phyloP scores from a whole-genome alignment of 1,139 yeast genomes.

The Nakaseomyces delphensis region DNA sequence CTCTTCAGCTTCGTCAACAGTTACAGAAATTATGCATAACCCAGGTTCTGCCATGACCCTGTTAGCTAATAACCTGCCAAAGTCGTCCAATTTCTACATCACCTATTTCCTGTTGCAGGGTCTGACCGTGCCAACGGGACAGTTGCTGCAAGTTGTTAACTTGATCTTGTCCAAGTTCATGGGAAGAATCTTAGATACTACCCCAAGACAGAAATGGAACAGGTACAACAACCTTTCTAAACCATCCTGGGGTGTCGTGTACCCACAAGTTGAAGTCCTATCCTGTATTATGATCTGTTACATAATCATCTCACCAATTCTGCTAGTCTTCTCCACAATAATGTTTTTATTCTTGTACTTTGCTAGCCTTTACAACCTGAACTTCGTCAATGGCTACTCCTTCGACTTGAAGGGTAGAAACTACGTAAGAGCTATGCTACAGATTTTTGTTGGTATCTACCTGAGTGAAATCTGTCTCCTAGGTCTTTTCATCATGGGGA shows the following conservation, averaged over 20 bases:
- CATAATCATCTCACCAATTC: slow-evolving; percentile 68
- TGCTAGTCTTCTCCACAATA: slow-evolving; percentile 55
- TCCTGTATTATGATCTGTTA: slow-evolving; percentile 66
- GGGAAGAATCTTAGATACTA: slow-evolving; percentile 37
- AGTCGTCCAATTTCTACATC: slow-evolving; percentile 63
- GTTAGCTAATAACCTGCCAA: slow-evolving; percentile 54
- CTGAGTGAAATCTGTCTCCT: slow-evolving; percentile 56
- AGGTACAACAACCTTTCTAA: slow-evolving; percentile 41
- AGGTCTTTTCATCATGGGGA: slow-evolving; percentile 61
- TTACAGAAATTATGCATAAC: slow-evolving; percentile 42
- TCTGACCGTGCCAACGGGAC: slow-evolving; percentile 56
- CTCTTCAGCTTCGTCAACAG: slow-evolving; percentile 70
- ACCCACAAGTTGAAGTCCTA: slow-evolving; percentile 64
- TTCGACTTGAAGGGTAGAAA: slow-evolving; percentile 57
- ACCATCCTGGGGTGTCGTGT: slow-evolving; percentile 65
- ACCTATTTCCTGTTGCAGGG: slow-evolving; percentile 63
- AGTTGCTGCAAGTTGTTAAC: slow-evolving; percentile 46
- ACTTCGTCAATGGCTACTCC: slow-evolving; percentile 50
- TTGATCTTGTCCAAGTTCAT: slow-evolving; percentile 38
- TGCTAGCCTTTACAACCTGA: slow-evolving; percentile 51
- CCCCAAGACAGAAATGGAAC: slow-evolving; percentile 60
- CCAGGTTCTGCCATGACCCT: slow-evolving; percentile 50
- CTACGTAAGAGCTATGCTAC: slow-evolving; percentile 59
- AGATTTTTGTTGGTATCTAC: slow-evolving; percentile 56
- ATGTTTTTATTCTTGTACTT: slow-evolving; percentile 50